A percentile compares a stretch with the other conserved stretches of the same genome.
These are phyloP conservation scores for Sanghuangporus baumii DNA, from an alignment of 1,284 basidiomycete species.

Conservation along the genomic window DNA sequence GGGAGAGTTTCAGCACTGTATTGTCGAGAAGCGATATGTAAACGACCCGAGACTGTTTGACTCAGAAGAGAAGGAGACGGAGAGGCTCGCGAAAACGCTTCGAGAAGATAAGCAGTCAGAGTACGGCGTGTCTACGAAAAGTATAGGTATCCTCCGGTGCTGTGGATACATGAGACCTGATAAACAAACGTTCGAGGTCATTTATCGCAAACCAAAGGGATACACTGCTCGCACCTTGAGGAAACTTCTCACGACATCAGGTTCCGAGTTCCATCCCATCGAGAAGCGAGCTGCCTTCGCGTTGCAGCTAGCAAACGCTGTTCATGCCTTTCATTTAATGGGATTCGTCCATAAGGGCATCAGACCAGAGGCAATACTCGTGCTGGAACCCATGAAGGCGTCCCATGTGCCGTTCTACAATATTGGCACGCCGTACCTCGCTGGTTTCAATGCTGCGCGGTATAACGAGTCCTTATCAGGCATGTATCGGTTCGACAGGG, in stretches of 20 bases:
- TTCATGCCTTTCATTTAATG: slow-evolving; percentile 1
- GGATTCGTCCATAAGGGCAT: slow-evolving; percentile 1
- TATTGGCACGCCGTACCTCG: slow-evolving; percentile 2
- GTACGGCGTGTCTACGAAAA: neutral
- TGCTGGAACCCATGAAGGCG: neutral
- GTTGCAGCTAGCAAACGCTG: neutral
- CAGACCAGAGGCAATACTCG: neutral
- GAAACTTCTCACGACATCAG: neutral
- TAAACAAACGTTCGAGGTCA: neutral
- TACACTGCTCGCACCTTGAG: neutral
- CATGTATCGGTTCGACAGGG: neutral
- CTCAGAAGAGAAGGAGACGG: neutral
- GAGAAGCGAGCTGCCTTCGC: slow-evolving; percentile 1
- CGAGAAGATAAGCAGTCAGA: neutral
- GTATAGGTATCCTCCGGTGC: slow-evolving; percentile 3
- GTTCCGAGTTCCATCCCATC: neutral
- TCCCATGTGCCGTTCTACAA: neutral
- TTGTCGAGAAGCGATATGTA: neutral
- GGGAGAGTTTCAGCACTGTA: neutral
- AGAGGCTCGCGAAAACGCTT: neutral
- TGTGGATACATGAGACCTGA: neutral
- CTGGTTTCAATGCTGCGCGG: neutral
- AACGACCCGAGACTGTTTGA: too few species aligned
- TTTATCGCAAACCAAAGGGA: neutral
- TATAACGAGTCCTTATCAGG: neutral